These are phyloP conservation scores for Microsporum ferrugineum DNA, from an alignment of 2,329 filamentous ascomycete genomes.

Conservation along the genomic window DNA sequence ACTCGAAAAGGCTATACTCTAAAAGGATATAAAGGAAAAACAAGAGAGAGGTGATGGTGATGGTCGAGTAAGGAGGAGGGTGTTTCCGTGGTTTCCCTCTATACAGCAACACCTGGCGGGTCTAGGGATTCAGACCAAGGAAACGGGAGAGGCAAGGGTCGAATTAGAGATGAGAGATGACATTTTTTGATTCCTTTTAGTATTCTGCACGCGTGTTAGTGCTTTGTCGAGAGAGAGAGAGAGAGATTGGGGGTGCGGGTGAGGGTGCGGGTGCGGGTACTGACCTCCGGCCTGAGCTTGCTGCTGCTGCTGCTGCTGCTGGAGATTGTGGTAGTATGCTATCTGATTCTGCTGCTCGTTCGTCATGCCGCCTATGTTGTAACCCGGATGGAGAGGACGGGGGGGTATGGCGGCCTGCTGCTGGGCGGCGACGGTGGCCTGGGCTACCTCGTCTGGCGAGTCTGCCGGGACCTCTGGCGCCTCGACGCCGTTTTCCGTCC, in stretches of 20 bases:
- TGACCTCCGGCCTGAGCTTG: conserved; percentile 55
- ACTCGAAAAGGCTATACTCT: not conserved
- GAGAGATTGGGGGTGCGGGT: not conserved
- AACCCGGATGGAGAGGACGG: conserved; percentile 52
- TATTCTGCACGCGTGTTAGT: not conserved
- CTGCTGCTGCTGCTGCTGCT: conserved; percentile 58
- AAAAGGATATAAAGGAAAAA: not conserved
- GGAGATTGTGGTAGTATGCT: conserved; percentile 73
- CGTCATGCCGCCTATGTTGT: conserved; percentile 40
- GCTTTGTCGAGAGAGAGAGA: not conserved
- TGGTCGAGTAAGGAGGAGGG: not conserved
- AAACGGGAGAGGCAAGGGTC: not conserved
- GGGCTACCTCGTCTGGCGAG: conserved; percentile 77
- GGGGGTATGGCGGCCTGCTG: conserved; percentile 52
- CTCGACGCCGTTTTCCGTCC: conserved; percentile 71
- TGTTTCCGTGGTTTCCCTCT: not conserved
- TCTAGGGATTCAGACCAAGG: not conserved
- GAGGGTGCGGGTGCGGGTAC: conserved; percentile 34
- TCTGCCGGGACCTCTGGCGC: conserved; percentile 62
- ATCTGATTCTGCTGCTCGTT: conserved; percentile 60
- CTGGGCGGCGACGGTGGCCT: conserved; percentile 61
- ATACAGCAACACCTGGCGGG: not conserved
- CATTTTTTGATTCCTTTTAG: not conserved
- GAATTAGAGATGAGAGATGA: not conserved
- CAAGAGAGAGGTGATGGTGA: not conserved